These are phyloP conservation scores for Boletus coccyginus DNA, from an alignment of 768 basidiomycete species.

Conservation along the genomic window DNA sequence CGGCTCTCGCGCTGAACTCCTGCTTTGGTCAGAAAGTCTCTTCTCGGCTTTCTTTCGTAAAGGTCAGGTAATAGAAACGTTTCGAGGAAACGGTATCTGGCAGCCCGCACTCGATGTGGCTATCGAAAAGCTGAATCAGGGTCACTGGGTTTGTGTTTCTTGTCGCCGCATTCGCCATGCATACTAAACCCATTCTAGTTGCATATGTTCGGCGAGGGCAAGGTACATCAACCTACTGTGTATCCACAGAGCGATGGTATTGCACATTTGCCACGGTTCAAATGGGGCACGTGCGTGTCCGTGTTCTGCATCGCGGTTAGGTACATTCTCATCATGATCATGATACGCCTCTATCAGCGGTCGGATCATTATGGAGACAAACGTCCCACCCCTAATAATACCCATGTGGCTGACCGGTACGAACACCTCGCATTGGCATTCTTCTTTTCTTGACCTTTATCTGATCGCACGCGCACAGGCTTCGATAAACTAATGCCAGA, in stretches of 20 bases:
- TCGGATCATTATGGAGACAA: conserved; percentile 73
- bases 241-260: conserved; percentile 45
- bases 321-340: not conserved
- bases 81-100: conserved; percentile 85
- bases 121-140: conserved; percentile 73
- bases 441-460: not conserved
- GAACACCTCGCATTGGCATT: conserved; percentile 2
- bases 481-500: conserved; percentile 93
- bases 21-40: conserved; percentile 49
- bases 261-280: conserved; percentile 68
- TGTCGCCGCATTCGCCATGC: not conserved
- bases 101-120: conserved; percentile 86
- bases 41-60: conserved; percentile 82
- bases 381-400: conserved; percentile 71
- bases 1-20: conserved; percentile 11
- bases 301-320: conserved; percentile 33
- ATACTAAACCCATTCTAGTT: conserved; percentile 48
- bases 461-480: conserved; percentile 35
- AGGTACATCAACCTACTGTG: conserved; percentile 69
- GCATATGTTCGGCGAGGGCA: conserved; percentile 89
- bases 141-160: conserved; percentile 71
- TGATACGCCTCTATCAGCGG: conserved; percentile 47
- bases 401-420: conserved; percentile 93
- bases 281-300: conserved; percentile 89
- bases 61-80: conserved; percentile 91